Conservation (phyloP, 495 filamentous ascomycete genomes). For the Pyrenopolyporus hunteri region DNA sequence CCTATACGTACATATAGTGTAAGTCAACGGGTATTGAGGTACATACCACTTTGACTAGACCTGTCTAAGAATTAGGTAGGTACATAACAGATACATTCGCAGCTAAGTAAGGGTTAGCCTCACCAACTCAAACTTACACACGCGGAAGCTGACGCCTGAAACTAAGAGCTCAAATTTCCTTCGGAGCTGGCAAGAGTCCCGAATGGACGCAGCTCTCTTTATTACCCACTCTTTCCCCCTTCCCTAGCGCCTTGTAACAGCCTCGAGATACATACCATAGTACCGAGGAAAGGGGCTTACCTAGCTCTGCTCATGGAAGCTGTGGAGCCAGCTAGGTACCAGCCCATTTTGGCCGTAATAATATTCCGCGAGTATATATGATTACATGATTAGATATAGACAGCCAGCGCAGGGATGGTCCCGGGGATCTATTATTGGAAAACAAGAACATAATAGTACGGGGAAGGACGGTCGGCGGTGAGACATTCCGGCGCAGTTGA, state of each 20-base stretch:
- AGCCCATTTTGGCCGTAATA: constrained; percentile 29
- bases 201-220: constrained; percentile 31
- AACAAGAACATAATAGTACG: neutral
- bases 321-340: constrained; percentile 24
- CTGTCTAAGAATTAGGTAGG: neutral
- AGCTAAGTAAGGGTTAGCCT: constrained; percentile 15
- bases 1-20: too few relatives aligned
- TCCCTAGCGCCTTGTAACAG: constrained; percentile 38
- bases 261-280: constrained; percentile 28
- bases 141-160: constrained; percentile 26
- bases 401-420: constrained; percentile 5
- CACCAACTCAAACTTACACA: constrained; percentile 21
- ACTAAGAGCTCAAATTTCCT: constrained; percentile 35
- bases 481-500: constrained; percentile 29
- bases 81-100: constrained; percentile 15
- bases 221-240: constrained; percentile 28
- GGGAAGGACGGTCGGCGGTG: constrained; percentile 28
- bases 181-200: constrained; percentile 39
- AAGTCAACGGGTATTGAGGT: neutral
- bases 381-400: constrained; percentile 16
- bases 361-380: constrained; percentile 20
- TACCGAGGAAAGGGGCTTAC: constrained; percentile 11
- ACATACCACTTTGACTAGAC: too few relatives aligned
- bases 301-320: constrained; percentile 6
- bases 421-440: constrained; percentile 23